Evolutionary conservation across 106 monocot genomes (phyloP).

Genomic region (Apostasia shenzhenica): DNA sequence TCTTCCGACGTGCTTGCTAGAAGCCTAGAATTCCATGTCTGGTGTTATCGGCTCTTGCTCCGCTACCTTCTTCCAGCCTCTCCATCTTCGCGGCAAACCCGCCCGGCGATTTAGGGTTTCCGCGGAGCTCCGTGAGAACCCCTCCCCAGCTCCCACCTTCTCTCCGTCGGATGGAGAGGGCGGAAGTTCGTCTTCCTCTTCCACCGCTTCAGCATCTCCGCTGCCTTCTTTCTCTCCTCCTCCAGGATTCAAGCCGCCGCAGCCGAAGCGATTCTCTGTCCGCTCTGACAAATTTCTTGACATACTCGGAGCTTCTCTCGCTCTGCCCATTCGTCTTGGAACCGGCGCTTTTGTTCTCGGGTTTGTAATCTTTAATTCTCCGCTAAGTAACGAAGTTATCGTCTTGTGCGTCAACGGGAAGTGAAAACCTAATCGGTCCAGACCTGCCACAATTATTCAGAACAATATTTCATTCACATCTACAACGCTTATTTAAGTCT

Average conservation of each 20-base stretch:
- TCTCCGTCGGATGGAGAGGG: neutral
- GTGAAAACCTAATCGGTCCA: no score
- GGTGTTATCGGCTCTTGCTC: constrained; percentile 2
- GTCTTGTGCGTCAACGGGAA: no score
- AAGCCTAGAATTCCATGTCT: constrained; percentile 10
- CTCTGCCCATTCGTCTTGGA: constrained; percentile 16
- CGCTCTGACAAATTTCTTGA: constrained; percentile 18
- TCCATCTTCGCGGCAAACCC: neutral
- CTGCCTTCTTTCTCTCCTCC: constrained; percentile 7
- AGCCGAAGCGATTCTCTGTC: constrained; percentile 16
- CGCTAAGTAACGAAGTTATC: no score
- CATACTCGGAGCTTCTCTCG: constrained; percentile 15
- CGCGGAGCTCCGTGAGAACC: constrained; percentile 9
- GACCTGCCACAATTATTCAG: no score
- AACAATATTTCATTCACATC: neutral
- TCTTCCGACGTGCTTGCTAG: neutral
- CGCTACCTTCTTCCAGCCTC: neutral
- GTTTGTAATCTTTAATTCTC: constrained; percentile 1
- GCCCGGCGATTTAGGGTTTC: constrained; percentile 4
- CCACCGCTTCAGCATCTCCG: neutral
- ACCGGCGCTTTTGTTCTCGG: constrained; percentile 19
- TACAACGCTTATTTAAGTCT: no score
- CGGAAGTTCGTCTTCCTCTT: constrained; percentile 1
- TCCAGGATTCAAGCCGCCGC: constrained; percentile 6
- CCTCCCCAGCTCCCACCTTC: neutral